These are phyloP conservation scores for Tricholoma flavovirens DNA, from an alignment of 768 basidiomycete species.

Conservation along the genomic window DNA sequence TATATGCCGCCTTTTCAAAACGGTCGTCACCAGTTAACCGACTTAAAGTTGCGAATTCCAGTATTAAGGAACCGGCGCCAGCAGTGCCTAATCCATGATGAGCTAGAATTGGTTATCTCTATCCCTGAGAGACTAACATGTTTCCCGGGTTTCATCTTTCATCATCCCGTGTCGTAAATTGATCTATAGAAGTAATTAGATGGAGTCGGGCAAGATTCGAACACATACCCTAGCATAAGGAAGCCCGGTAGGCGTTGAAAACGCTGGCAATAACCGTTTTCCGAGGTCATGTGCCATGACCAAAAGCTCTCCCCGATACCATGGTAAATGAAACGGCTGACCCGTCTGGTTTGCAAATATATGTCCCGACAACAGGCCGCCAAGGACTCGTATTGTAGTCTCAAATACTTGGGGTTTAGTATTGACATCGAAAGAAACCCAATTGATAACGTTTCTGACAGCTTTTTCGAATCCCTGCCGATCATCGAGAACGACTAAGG, in stretches of 20 bases:
- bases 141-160: conserved; percentile 73
- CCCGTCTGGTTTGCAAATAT: conserved; percentile 65
- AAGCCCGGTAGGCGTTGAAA: conserved; percentile 84
- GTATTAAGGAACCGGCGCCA: conserved; percentile 86
- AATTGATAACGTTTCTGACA: conserved; percentile 72
- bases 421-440: conserved; percentile 89
- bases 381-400: conserved; percentile 90
- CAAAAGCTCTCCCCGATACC: conserved; percentile 81
- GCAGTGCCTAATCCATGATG: conserved; percentile 59
- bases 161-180: conserved; percentile 78
- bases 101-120: not conserved
- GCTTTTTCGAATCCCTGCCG: conserved; percentile 76
- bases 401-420: conserved; percentile 99
- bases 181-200: conserved; percentile 40
- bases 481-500: conserved; percentile 84
- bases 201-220: conserved; percentile 1
- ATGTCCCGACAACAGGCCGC: conserved; percentile 84
- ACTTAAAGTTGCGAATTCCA: conserved; percentile 93
- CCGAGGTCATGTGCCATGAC: conserved; percentile 84
- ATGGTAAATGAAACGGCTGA: conserved; percentile 70
- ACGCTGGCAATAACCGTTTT: conserved; percentile 81
- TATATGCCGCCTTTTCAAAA: conserved; percentile 85
- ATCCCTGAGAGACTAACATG: conserved; percentile 55
- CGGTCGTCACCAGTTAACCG: conserved; percentile 84
- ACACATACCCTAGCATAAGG: conserved; percentile 78